A percentile compares a stretch with the other conserved stretches of the same genome.
phyloP scores from a whole-genome alignment of 1,284 basidiomycete genomes.

The Schizophyllum amplum region DNA sequence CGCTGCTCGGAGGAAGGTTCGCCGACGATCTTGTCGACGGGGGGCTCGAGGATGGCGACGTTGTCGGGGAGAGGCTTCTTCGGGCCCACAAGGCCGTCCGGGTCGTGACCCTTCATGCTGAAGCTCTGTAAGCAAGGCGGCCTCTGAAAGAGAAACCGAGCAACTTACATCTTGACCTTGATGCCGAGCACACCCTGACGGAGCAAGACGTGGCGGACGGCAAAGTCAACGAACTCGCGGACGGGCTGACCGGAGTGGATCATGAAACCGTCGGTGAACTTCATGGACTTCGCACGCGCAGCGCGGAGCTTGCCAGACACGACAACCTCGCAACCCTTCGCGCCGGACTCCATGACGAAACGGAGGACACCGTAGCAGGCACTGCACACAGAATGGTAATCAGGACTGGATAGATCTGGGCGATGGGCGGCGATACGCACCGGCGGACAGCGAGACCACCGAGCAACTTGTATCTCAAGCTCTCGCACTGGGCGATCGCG shows the following conservation, averaged over 20 bases:
- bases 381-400: constrained; percentile 32
- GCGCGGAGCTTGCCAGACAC: constrained; percentile 99
- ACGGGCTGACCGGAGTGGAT: constrained; percentile 99
- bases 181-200: constrained; percentile 99
- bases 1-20: constrained; percentile 70
- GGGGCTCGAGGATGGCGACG: constrained; percentile 85
- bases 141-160: background rate
- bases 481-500: constrained; percentile 98
- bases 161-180: constrained; percentile 96
- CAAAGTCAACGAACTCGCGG: constrained; percentile 95
- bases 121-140: constrained; percentile 7
- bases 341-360: constrained; percentile 99
- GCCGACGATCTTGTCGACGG: constrained; percentile 69
- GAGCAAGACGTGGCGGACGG: constrained; percentile 97
- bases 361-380: constrained; percentile 99
- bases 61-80: constrained; percentile 94
- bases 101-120: constrained; percentile 96
- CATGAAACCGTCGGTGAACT: constrained; percentile 99
- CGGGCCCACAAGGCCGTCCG: constrained; percentile 83
- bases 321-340: constrained; percentile 99
- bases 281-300: constrained; percentile 99
- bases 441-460: constrained; percentile 98
- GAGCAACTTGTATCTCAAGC: constrained; percentile 97
- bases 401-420: background rate
- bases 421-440: constrained; percentile 34